phyloP scores from a whole-genome alignment of 352 stramenopile species.

The Pythium coloratum region DNA sequence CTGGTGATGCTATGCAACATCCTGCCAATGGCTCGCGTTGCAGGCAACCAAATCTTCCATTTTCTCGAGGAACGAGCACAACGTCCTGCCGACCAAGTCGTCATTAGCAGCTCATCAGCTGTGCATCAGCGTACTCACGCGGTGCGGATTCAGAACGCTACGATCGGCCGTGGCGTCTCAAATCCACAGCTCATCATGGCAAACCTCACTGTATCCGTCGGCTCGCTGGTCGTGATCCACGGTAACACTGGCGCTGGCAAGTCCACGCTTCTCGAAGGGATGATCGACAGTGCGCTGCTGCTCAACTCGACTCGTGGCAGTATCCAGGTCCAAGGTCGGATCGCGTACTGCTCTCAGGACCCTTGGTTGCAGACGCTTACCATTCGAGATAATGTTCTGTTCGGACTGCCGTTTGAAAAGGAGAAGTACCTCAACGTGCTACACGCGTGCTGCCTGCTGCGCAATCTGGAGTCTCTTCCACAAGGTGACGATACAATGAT shows the following conservation, averaged over 20 bases:
- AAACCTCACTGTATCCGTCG: conserved; percentile 2
- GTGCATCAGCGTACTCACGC: too few relatives aligned
- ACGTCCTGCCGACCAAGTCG: too few relatives aligned
- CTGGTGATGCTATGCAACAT: too few relatives aligned
- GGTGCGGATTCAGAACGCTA: background rate
- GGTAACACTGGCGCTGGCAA: conserved; percentile 33
- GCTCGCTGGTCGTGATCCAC: conserved; percentile 33
- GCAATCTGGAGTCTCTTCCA: conserved; percentile 78
- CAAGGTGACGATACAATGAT: conserved; percentile 90
- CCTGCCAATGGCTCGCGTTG: too few relatives aligned
- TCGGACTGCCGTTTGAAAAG: conserved; percentile 51
- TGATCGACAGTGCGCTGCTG: conserved; percentile 27
- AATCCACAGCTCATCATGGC: conserved; percentile 4
- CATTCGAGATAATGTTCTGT: conserved; percentile 92
- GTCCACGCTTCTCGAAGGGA: conserved; percentile 26
- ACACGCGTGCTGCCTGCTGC: conserved; percentile 60
- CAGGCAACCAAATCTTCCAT: too few relatives aligned
- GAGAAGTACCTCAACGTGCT: conserved; percentile 45
- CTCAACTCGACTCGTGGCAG: conserved; percentile 20
- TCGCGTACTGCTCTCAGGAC: conserved; percentile 65
- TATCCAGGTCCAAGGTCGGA: conserved; percentile 27
- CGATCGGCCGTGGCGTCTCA: conserved; percentile 4
- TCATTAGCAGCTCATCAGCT: too few relatives aligned
- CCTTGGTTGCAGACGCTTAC: conserved; percentile 92
- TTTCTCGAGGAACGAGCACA: too few relatives aligned